These are phyloP conservation scores for Phytophthora cryptogea DNA, from an alignment of 352 stramenopile genomes.

Conservation along the genomic window DNA sequence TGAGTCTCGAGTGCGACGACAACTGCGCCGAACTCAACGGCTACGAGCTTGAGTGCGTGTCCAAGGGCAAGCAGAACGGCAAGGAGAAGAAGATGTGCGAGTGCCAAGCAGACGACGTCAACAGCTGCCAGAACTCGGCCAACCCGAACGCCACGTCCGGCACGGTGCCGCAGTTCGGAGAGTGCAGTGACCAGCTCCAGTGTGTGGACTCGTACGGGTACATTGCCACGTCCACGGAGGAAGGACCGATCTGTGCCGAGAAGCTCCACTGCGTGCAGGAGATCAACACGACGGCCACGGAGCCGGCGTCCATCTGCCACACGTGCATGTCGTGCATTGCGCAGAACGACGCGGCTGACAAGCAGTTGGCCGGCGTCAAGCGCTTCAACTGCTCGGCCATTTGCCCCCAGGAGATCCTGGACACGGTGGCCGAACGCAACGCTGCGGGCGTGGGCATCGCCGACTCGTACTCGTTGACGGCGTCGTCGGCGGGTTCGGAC, in stretches of 20 bases:
- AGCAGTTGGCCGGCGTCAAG: slow-evolving; percentile 53
- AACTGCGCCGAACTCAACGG: slow-evolving; percentile 74
- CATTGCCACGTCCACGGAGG: slow-evolving; percentile 53
- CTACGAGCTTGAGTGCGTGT: slow-evolving; percentile 68
- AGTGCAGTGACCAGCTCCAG: slow-evolving; percentile 51
- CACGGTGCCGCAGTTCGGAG: slow-evolving; percentile 61
- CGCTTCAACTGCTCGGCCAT: slow-evolving; percentile 82
- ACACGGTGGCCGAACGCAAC: slow-evolving; percentile 65
- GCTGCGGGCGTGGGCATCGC: slow-evolving; percentile 57
- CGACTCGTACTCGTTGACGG: slow-evolving; percentile 46
- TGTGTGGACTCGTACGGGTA: slow-evolving; percentile 73
- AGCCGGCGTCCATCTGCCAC: slow-evolving; percentile 73
- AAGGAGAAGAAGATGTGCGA: slow-evolving; percentile 73
- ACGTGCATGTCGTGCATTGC: slow-evolving; percentile 83
- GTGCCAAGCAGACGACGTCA: slow-evolving; percentile 44
- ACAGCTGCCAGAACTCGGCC: slow-evolving; percentile 58
- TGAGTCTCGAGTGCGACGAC: slow-evolving; percentile 61
- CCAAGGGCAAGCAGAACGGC: slow-evolving; percentile 60
- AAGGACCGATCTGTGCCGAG: slow-evolving; percentile 66
- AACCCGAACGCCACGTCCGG: slow-evolving; percentile 39
- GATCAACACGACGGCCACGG: slow-evolving; percentile 62
- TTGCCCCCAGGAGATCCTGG: slow-evolving; percentile 67
- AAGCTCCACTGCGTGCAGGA: slow-evolving; percentile 76
- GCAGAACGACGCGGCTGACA: slow-evolving; percentile 67
- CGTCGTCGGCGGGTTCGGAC: slow-evolving; percentile 25